These are phyloP conservation scores for Mortierella sp. DNA, from an alignment of 371 early-diverging fungal genomes.

Conservation along the genomic window DNA sequence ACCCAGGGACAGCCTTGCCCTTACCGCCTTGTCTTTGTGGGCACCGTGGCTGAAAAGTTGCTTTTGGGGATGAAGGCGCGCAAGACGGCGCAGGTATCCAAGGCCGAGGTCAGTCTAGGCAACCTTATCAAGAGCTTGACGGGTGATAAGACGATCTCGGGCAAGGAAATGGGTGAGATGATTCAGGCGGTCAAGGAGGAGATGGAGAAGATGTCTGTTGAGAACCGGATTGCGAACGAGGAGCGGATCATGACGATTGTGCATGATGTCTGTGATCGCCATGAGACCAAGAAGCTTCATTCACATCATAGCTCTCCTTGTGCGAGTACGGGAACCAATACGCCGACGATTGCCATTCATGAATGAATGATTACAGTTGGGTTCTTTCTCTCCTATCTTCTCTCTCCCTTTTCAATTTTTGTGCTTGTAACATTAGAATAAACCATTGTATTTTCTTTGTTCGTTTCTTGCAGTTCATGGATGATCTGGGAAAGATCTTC, in stretches of 20 bases:
- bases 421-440: not conserved
- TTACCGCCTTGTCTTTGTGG: constrained; percentile 37
- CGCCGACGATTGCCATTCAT: not conserved
- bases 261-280: constrained; percentile 40
- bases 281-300: constrained; percentile 16
- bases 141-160: constrained; percentile 23
- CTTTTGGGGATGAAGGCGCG: constrained; percentile 38
- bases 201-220: constrained; percentile 43
- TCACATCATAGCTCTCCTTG: not conserved
- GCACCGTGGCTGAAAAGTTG: constrained; percentile 42
- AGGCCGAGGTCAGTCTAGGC: constrained; percentile 40
- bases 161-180: constrained; percentile 26
- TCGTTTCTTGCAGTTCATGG: not conserved
- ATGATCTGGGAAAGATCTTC: not conserved
- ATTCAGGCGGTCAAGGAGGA: constrained; percentile 33
- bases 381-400: not conserved
- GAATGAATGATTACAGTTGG: not conserved
- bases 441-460: not conserved
- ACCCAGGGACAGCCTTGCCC: not conserved
- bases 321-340: not conserved
- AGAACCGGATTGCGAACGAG: constrained; percentile 31
- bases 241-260: constrained; percentile 41
- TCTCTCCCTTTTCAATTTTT: not conserved
- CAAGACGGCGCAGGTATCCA: not conserved
- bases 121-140: constrained; percentile 28